Base-by-base conservation (phyloP, 306 rosid species). In the Cucumis melo region DNA sequence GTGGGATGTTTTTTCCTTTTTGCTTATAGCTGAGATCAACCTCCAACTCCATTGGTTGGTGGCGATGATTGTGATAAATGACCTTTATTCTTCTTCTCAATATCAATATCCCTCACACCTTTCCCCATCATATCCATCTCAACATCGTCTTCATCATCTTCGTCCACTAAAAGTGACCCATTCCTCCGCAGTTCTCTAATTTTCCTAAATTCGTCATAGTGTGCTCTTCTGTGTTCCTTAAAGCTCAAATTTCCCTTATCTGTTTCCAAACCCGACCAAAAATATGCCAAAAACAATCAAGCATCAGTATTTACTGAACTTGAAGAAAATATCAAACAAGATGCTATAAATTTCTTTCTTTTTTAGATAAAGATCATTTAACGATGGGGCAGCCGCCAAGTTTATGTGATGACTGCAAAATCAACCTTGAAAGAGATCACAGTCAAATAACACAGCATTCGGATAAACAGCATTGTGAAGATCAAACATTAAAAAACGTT, bases 161-260 rank as follows among this genome's bases (percentile, higher is more conserved):
- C 98, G 12, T 91, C 90, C 17, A 73, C 93, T 5, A 74, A n/a
- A 70, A 80, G 51, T 23, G 96, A 85, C 50, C 88, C 92, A 20
- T 83, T 86, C 60, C 80, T 80, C 46, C 84, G 87, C 36, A 83
- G 89, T 86, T 91, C 98, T 87, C 78, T 89, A 42, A 91, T 92
- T 87, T 88, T 93, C 59, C 81, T 91, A 80, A 80, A 93, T 81
- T 93, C 98, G 82, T 93, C 88, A 57, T 93, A 93, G 81, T 93
- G 98, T 80, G 93, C 97, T 82, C 78, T 93, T 74, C 98, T 84
- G 62, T 83, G 97, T 85, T 91, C 91, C 83, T 83, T 89, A 61
- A 93, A 93, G 50, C 84, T 85, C 80, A 14, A 12, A 78, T 82
- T 56, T 36, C 55, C 87, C 83, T 80, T 88, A 39, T 86, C 96